These are phyloP conservation scores for Triticum dicoccoides DNA, from an alignment of 176 grass and related monocot species.

Conservation along the genomic window DNA sequence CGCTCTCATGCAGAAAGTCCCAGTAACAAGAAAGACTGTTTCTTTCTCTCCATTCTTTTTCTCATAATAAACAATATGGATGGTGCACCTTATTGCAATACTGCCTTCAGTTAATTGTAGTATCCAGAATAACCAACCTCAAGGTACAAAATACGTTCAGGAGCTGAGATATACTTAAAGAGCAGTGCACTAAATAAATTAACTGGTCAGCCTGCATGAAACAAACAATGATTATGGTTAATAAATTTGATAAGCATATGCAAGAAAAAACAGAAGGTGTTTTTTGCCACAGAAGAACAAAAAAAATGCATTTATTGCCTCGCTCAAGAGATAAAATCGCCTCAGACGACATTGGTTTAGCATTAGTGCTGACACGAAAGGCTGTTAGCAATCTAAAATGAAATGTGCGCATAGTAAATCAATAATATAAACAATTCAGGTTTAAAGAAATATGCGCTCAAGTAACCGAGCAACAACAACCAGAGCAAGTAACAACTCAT, in stretches of 20 bases:
- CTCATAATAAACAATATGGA: background rate
- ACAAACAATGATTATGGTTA: slow-evolving; percentile 4
- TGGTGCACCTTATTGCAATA: background rate
- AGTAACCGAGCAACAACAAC: too few species aligned
- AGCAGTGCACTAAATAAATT: background rate
- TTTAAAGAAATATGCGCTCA: background rate
- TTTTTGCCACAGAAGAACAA: slow-evolving; percentile 9
- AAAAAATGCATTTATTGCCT: background rate
- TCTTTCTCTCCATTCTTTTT: background rate
- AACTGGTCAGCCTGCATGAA: slow-evolving; percentile 23
- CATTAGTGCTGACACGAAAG: background rate
- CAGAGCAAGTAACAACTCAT: too few species aligned
- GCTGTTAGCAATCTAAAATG: background rate
- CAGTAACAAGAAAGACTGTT: background rate
- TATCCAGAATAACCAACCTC: background rate
- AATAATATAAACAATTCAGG: background rate
- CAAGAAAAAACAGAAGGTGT: background rate
- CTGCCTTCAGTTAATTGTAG: background rate
- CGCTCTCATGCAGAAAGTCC: background rate
- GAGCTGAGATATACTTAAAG: slow-evolving; percentile 13
- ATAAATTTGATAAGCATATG: background rate
- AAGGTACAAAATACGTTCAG: background rate
- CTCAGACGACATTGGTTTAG: background rate
- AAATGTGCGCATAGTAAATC: background rate
- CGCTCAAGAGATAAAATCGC: background rate